A percentile compares a stretch with the other conserved stretches of the same genome.
phyloP scores from a whole-genome alignment of 352 stramenopile species.

The Phytophthora constricta region DNA sequence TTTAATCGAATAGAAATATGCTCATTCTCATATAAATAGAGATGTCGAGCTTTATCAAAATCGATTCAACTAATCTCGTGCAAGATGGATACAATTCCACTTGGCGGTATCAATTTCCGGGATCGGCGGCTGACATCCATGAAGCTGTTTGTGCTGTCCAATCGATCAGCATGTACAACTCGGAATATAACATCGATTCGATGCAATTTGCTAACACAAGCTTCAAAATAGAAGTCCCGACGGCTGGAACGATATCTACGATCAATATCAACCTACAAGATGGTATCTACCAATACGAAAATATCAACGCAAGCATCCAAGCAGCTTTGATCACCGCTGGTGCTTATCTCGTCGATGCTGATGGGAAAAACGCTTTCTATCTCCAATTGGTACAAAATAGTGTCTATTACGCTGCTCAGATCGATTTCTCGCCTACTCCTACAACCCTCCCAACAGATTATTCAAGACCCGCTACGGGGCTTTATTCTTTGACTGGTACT shows the following conservation, averaged over 20 bases:
- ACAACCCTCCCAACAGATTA: slow-evolving; percentile 9
- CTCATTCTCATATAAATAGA: neutral
- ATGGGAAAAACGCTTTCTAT: slow-evolving; percentile 26
- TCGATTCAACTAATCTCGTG: slow-evolving; percentile 20
- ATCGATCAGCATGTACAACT: slow-evolving; percentile 32
- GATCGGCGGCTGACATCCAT: slow-evolving; percentile 19
- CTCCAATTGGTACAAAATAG: slow-evolving; percentile 26
- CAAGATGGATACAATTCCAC: slow-evolving; percentile 33
- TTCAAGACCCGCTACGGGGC: slow-evolving; percentile 24
- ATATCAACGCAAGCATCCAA: slow-evolving; percentile 33
- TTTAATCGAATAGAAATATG: neutral
- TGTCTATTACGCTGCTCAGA: slow-evolving; percentile 26
- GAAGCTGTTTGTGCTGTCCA: slow-evolving; percentile 23
- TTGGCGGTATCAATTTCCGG: slow-evolving; percentile 14
- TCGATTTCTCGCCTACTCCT: slow-evolving; percentile 21
- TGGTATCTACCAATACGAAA: slow-evolving; percentile 25
- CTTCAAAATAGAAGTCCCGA: slow-evolving; percentile 28
- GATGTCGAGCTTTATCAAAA: neutral
- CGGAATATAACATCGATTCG: slow-evolving; percentile 34
- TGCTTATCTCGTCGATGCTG: slow-evolving; percentile 30
- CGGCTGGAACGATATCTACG: slow-evolving; percentile 11
- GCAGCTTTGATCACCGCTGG: slow-evolving; percentile 13
- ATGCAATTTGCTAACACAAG: slow-evolving; percentile 21
- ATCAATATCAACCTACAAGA: slow-evolving; percentile 23
- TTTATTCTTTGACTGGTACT: slow-evolving; percentile 25